Base-by-base conservation (phyloP, 2,329 filamentous ascomycete genomes). In the Fusarium sp. region DNA sequence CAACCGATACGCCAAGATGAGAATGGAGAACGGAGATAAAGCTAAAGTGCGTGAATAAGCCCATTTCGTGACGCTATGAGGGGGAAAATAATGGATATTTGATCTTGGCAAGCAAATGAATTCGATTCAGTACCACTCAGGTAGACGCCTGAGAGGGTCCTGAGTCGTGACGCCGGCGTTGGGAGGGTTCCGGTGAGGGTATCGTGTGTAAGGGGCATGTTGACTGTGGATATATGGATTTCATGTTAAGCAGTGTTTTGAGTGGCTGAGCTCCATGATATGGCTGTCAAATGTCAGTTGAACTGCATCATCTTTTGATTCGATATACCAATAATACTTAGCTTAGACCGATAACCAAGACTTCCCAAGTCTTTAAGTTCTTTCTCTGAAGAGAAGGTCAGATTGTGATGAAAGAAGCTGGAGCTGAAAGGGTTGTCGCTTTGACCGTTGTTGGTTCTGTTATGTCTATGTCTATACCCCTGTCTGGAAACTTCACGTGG, bases 1-100 rank as follows among this genome's bases (percentile, higher is more conserved):
- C 51, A 65, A 43, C 68, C 68, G 64, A 52, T 50, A 43, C 45
- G 68, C 58, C 61, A 66, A 72, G 57, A 32, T 29, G 54, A 59
- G n/a, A 29, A 61, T 52, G 46, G 32, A 53, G 43, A 30, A 45
- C 22, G 25, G 42, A 52, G 51, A 44, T 46, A 47, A 49, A 54
- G 45, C 60, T 52, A 69, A 45, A 49, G 18, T 58, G 49, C 43
- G 44, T 27, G 27, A 34, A 55, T 59, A 53, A 69, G 43, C 25
- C 53, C 54, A 66, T 65, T 38, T 29, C 9, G 32, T 47, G 42
- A 44, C 22, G 6, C 49, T 53, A 49, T 46, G 20, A 32, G 44
- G 32, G 32, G 61, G 52, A 24, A 20, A 54, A 56, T 38, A 7
- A 44, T 68, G 63, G 68, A 51, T 42, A 64, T 46, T 64, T 43